Base-by-base conservation (phyloP, 192 early-diverging fungal species). In the Spizellomyces sp. region DNA sequence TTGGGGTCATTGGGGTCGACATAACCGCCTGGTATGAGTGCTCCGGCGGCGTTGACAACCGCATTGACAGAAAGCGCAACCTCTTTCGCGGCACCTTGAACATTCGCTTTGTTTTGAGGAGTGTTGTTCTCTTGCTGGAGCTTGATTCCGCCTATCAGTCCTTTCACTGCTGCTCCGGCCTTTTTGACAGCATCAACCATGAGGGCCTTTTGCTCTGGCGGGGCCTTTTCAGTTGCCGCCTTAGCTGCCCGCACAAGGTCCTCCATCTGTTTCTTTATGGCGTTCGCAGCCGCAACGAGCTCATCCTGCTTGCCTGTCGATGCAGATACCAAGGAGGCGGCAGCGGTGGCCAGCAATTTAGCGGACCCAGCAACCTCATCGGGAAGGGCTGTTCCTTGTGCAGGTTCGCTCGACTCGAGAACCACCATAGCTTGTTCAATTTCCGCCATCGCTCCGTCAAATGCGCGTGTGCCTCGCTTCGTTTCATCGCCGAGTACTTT, bases 1-100 rank as follows among this genome's bases (percentile, higher is more conserved):
- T 88, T 82, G 12, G 85, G 83, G 67, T 88, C 85, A 56, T 83
- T 88, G 42, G 79, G 79, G 70, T 88, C 86, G 15, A 84, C 81
- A 59, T 88, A 88, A 47, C 86, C 86, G 21, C 47, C 65, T 2
- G 86, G 81, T 22, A 87, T 66, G 12, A 88, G 71, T 15, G 48
- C 54, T 43, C 66, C 54, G 2, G 81, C 71, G 9, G 81, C 58
- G 10, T 55, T 61, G 0, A 81, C 79, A n/a, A 88, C 66, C 9
- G 59, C 71, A 58, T 79, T 83, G 50, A 88, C 75, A 27, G 86
- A 58, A 41, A 73, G 8, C 8, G 75, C 75, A 8, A 88, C 67
- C 1, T 70, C 62, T 48, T 82, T 79, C 5, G 85, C 75, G 43
- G 61, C 66, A 5, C 22, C 64, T 58, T 83, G 76, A 10, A 88